Evolutionary conservation across 495 filamentous ascomycete genomes (phyloP), one percentile per base, ranked within the genome.

Genomic region (Symbiotaphrina buchneri): DNA sequence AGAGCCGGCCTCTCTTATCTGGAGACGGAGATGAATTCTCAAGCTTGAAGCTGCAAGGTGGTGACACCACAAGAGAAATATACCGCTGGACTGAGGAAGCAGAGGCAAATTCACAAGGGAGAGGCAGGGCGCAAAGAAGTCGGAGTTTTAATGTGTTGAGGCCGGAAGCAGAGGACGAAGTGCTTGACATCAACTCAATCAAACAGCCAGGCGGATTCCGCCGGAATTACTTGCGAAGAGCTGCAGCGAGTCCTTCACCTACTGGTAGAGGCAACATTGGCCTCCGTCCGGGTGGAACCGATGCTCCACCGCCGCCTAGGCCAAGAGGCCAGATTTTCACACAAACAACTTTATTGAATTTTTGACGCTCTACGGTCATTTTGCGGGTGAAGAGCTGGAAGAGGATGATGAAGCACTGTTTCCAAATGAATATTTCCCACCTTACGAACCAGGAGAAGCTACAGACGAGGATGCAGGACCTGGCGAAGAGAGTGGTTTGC

Each of bases 281-380:
- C 61, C 5, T 14, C 8, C 11, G 33, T n/a, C n/a, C n/a, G n/a
- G n/a, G n/a, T 11, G 28, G 28, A 8, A 18, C 10, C 28, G 15
- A 30, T 3, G 10, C 14, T 30, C 14, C 3, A 10, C 1, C 14
- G 28, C 8, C 10, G 14, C 8, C 28, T 1, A 14, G 18, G 3
- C 35, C 15, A 6, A 16, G 59, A 16, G 68, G 68, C 22, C 71
- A 66, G 30, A 54, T 91, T 10, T 67, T 93, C 27, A 90, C n/a
- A n/a, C 87, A 8, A 79, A 51, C 39, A 95, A 74, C 51, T 97
- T 97, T 43, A 67, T 94, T 27, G 90, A 97, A 46, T 97, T 95
- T 41, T 48, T 97, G 30, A 83, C 76, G 5, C 58, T 97, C 10
- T 94, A 93, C 41, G 87, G 90, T 3, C 90, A 95, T 53, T 97